Percentiles rank a stretch among this genome's conserved stretches.
These are phyloP conservation scores for Populus simonii DNA, from an alignment of 345 rosid species.

Conservation along the genomic window DNA sequence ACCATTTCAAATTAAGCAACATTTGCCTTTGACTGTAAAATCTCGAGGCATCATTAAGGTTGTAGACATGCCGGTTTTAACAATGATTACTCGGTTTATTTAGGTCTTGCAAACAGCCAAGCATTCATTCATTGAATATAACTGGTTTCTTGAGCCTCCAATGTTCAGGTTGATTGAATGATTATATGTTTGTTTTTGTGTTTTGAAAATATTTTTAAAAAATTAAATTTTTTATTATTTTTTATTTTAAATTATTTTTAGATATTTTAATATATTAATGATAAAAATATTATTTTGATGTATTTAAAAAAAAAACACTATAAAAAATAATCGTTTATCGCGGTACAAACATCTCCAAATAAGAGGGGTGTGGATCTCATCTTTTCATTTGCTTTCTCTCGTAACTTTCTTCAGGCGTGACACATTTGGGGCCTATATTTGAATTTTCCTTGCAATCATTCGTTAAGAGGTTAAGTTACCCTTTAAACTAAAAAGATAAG, in stretches of 20 bases:
- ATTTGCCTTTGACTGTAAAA: neutral
- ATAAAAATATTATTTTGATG: too few species aligned
- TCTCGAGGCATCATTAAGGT: neutral
- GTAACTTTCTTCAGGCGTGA: neutral
- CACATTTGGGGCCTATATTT: neutral
- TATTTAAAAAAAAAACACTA: too few species aligned
- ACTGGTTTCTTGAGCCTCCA: constrained; percentile 7
- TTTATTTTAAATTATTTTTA: too few species aligned
- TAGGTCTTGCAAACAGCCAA: neutral
- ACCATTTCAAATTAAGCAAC: too few species aligned
- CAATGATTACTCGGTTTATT: neutral
- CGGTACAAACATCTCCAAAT: too few species aligned
- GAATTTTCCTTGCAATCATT: constrained; percentile 6
- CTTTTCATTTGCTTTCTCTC: neutral
- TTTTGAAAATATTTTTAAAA: too few species aligned
- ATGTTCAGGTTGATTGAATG: neutral
- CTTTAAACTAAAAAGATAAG: too few species aligned
- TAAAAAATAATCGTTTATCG: too few species aligned
- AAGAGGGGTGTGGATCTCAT: neutral
- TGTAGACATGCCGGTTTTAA: neutral
- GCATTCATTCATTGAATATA: neutral
- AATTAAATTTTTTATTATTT: too few species aligned
- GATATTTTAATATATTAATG: too few species aligned
- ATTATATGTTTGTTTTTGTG: too few species aligned
- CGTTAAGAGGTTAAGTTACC: too few species aligned